Percentiles rank a stretch among this genome's conserved stretches.
Evolutionary conservation across 2,329 filamentous ascomycete genomes (phyloP).

Genomic region (Colletotrichum tamarilloi): DNA sequence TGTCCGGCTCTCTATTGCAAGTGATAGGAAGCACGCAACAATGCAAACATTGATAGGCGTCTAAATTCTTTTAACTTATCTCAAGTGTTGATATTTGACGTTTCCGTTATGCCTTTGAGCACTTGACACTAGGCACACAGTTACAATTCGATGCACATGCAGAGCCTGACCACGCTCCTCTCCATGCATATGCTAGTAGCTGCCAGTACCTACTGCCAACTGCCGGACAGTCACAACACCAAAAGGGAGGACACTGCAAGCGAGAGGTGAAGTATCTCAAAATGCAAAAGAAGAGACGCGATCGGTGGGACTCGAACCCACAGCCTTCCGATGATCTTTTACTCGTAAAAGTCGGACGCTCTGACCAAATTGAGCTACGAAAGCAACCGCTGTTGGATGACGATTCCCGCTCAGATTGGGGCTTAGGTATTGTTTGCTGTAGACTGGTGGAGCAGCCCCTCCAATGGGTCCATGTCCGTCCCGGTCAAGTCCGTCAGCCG

Average conservation of each 20-base stretch:
- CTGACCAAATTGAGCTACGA: conserved; percentile 25
- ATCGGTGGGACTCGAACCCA: conserved; percentile 24
- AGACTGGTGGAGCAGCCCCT: not conserved
- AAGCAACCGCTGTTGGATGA: not conserved
- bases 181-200: no score
- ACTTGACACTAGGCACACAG: no score
- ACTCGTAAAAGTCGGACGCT: conserved; percentile 21
- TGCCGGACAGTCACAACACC: not conserved
- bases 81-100: no score
- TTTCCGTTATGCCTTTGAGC: no score
- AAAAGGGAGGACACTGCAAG: not conserved
- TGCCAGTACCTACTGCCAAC: not conserved
- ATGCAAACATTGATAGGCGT: no score
- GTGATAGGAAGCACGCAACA: no score
- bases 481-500: no score
- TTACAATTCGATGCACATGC: no score
- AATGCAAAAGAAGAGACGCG: not conserved
- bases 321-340: conserved; percentile 16
- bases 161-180: no score
- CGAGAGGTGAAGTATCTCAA: not conserved
- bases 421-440: not conserved
- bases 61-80: fast-evolving
- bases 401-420: not conserved
- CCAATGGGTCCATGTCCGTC: not conserved
- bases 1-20: no score